Percentiles rank a stretch among this genome's conserved stretches.
Conservation (phyloP, 2,329 filamentous ascomycete species). For the Madurella fahalii region DNA sequence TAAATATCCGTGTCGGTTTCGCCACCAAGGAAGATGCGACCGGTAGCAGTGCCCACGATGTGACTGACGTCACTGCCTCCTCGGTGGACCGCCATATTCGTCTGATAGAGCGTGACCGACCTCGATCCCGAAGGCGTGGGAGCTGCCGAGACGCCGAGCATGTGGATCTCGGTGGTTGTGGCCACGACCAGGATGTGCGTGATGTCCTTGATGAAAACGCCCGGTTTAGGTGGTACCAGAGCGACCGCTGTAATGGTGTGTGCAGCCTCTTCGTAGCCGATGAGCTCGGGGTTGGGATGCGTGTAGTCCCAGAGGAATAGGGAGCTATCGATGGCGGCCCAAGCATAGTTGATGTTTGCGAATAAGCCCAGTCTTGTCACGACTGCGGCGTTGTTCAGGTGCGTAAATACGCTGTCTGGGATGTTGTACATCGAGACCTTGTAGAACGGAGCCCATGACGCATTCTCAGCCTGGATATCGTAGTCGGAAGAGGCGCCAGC, state of each 20-base stretch:
- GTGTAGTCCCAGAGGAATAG: slow-evolving; percentile 98
- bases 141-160: slow-evolving; percentile 76
- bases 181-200: slow-evolving; percentile 86
- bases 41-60: slow-evolving; percentile 76
- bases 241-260: slow-evolving; percentile 89
- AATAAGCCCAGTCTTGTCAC: slow-evolving; percentile 94
- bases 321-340: slow-evolving; percentile 92
- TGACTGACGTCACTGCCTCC: slow-evolving; percentile 72
- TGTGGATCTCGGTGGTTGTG: slow-evolving; percentile 76
- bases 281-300: slow-evolving; percentile 80
- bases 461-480: slow-evolving; percentile 64
- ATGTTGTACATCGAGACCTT: slow-evolving; percentile 83
- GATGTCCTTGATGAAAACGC: slow-evolving; percentile 83
- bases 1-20: slow-evolving; percentile 79
- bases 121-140: slow-evolving; percentile 65
- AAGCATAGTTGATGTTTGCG: slow-evolving; percentile 89
- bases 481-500: slow-evolving; percentile 91
- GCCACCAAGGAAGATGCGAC: slow-evolving; percentile 90
- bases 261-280: slow-evolving; percentile 85
- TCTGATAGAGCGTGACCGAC: slow-evolving; percentile 77
- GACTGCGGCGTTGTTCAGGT: slow-evolving; percentile 83
- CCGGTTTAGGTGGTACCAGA: slow-evolving; percentile 75
- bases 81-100: slow-evolving; percentile 75
- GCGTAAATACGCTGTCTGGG: slow-evolving; percentile 85
- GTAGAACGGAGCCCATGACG: slow-evolving; percentile 84